A percentile compares a stretch with the other conserved stretches of the same genome.
phyloP scores from a whole-genome alignment of 83 land plant species.

The Thuja plicata region DNA sequence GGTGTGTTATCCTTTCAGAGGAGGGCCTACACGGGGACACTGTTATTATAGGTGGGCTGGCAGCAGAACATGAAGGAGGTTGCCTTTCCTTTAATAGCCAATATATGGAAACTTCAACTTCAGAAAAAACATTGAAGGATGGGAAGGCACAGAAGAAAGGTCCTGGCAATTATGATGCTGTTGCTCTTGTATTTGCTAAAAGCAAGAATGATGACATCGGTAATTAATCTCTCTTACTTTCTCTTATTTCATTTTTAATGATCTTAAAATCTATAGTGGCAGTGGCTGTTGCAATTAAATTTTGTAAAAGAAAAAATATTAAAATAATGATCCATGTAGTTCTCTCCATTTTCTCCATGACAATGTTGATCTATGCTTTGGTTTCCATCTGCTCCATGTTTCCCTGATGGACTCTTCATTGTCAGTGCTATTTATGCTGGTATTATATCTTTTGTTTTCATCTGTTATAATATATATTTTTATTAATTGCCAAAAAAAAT shows the following conservation, averaged over 20 bases:
- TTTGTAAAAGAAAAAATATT: not conserved
- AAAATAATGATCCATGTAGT: not conserved
- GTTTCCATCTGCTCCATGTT: not conserved
- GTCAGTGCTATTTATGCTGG: not conserved
- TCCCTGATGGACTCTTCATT: not conserved
- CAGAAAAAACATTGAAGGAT: not conserved
- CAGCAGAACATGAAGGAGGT: slow-evolving; percentile 24
- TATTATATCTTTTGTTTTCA: not conserved
- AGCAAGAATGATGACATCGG: slow-evolving; percentile 29
- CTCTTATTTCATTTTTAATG: not conserved
- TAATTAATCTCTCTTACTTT: slow-evolving; percentile 1
- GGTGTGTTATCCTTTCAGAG: slow-evolving; percentile 28
- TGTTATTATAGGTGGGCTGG: slow-evolving; percentile 30
- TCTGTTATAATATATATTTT: too few relatives aligned
- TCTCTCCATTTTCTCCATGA: not conserved
- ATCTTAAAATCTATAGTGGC: not conserved
- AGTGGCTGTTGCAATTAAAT: not conserved
- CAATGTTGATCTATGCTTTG: not conserved
- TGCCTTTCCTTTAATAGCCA: slow-evolving; percentile 19
- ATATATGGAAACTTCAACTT: slow-evolving; percentile 11
- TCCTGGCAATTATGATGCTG: slow-evolving; percentile 17
- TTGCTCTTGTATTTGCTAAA: slow-evolving; percentile 47
- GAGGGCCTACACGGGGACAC: slow-evolving; percentile 28
- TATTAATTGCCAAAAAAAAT: too few relatives aligned
- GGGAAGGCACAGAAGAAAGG: not conserved